Evolutionary conservation across 1,139 yeast genomes (phyloP), one percentile per base, ranked within the genome.

Genomic region (Candida mesenterica): DNA sequence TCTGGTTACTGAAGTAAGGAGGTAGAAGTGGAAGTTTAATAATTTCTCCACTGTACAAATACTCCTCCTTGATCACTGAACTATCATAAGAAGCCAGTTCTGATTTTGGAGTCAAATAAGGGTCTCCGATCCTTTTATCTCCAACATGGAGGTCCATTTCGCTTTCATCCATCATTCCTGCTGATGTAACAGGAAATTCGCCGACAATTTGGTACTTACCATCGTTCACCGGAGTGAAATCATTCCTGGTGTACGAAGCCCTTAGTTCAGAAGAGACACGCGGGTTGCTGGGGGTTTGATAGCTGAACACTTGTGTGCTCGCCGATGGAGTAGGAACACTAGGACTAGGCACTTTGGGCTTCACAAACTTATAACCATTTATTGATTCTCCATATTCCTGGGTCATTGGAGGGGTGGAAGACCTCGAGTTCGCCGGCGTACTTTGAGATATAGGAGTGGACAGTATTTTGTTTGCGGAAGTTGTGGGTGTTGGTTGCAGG

Each of bases 61-160:
- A 46, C 43, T 39, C 40, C 3, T 44, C 37, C 10, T 41, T 30
- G n/a, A 36, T 27, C 13, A 25, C 14, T 16, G 24, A 22, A 4
- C 13, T 25, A 15, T 15, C 47, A 24, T 17, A 16, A 3, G 27
- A 18, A n/a, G 28, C 8, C 18, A 32, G n/a, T 9, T 38, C 41
- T 9, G 39, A 31, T 13, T 31, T 32, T 4, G 41, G 39, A 7
- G 40, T 39, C 31, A 40, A 31, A 40, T 68, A 68, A 1, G 73
- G 72, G 36, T 68, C 74, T 36, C 59, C 52, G 28, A 68, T 67
- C 26, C 75, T 52, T 37, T 61, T 65, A 45, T 68, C 75, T 1
- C 65, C 75, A 24, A 67, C 45, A 44, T 68, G 74, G 4, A 61
- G 45, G 37, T 58, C 60, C 2, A 46, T 55, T 24, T 52, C 59